Base-by-base conservation (phyloP, 345 rosid genomes). In the Garcia nutans region DNA sequence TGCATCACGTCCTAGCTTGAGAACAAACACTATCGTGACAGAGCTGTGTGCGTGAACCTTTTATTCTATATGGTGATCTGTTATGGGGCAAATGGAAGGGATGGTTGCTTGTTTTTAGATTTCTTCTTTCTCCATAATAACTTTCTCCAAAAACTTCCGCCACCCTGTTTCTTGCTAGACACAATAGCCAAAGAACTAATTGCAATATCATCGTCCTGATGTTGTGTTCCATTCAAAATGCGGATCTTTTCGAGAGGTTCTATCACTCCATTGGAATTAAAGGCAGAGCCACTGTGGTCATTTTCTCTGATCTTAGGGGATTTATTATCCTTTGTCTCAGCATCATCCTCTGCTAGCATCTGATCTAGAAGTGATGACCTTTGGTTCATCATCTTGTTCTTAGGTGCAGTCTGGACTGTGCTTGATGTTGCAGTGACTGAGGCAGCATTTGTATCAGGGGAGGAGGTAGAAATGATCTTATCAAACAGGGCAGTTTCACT, bases 331-430 rank as follows among this genome's bases (percentile, higher is more conserved):
- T 57, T 71, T 24, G 41, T 66, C 72, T 65, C 68, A 19, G 73
- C 78, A 16, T 72, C 71, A 77, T 96, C 97, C 77, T 96, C 99
- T 7, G 91, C 97, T 67, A 89, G 82, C 99, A 96, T 96, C 78
- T 76, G 91, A 72, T 96, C 98, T 71, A 88, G 82, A 72, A 93
- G 87, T 68, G 97, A 91, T 31, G 99, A 87, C 75, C 91, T 89
- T 61, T 85, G 97, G 70, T 45, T 79, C 23, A 67, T 70, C 71
- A 84, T 12, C 79, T 77, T 86, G 79, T 74, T 85, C 88, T 82
- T 84, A 31, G 82, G 82, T 50, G 81, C 72, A 41, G 74, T 69
- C 69, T 79, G 42, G 19, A 67, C 37, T 63, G 72, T 70, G 81
- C 74, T 54, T 77, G 80, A 62, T 63, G 67, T 57, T 9, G 74